phyloP scores from a whole-genome alignment of 352 stramenopile species.

The Globisporangium orthogonon region DNA sequence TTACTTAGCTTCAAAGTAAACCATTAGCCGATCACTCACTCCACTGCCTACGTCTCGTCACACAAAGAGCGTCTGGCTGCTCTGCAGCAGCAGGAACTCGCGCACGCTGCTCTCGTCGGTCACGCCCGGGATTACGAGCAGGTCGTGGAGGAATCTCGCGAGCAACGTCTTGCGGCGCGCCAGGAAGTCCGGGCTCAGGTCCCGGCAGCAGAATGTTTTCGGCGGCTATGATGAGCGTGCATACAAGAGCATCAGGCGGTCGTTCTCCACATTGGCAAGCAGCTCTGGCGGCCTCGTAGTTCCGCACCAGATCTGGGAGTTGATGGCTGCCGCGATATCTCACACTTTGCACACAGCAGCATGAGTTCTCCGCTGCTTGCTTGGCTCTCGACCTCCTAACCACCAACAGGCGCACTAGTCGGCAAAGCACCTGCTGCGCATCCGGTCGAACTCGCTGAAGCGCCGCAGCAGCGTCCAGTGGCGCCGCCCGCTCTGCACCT shows the following conservation, averaged over 20 bases:
- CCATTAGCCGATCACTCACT: slow-evolving; percentile 1
- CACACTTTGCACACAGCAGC: slow-evolving; percentile 19
- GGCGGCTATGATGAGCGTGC: slow-evolving; percentile 23
- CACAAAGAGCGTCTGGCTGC: slow-evolving; percentile 57
- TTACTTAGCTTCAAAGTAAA: neutral
- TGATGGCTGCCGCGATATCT: slow-evolving; percentile 33
- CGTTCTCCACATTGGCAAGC: neutral
- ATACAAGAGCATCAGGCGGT: neutral
- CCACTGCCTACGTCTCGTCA: slow-evolving; percentile 1
- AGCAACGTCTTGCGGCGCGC: slow-evolving; percentile 39
- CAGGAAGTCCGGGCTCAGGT: slow-evolving; percentile 70
- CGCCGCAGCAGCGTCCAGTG: slow-evolving; percentile 62
- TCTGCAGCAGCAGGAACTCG: slow-evolving; percentile 58
- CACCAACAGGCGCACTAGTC: too few species aligned
- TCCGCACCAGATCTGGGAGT: slow-evolving; percentile 32
- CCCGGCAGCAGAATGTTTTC: slow-evolving; percentile 67
- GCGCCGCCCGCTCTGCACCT: slow-evolving; percentile 62
- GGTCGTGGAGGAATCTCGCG: slow-evolving; percentile 48
- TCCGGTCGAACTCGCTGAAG: slow-evolving; percentile 65
- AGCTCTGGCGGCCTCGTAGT: neutral
- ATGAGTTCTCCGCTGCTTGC: neutral
- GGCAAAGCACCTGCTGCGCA: slow-evolving; percentile 32
- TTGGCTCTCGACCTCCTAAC: too few species aligned
- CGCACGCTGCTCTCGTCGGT: slow-evolving; percentile 45
- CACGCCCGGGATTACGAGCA: slow-evolving; percentile 59